Conservation (phyloP, 2,329 filamentous ascomycete genomes). For the Aspergillus sp. region DNA sequence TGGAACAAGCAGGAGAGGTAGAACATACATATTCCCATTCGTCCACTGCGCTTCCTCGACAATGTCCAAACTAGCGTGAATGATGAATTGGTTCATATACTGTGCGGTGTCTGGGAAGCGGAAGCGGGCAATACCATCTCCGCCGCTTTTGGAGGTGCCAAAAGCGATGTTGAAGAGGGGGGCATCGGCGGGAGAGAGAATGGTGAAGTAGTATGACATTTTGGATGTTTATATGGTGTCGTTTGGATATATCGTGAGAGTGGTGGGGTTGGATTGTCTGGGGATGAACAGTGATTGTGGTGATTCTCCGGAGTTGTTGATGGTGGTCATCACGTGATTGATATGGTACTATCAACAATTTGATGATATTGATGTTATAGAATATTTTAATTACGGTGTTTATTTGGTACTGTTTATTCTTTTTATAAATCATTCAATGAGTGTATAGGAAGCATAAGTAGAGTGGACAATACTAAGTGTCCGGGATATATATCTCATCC, state of each 20-base stretch:
- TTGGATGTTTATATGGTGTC: constrained; percentile 16
- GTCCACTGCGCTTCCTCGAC: constrained; percentile 97
- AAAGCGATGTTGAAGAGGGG: constrained; percentile 97
- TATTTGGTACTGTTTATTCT: no score
- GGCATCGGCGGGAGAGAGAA: constrained; percentile 91
- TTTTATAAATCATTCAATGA: no score
- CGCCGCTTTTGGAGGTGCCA: constrained; percentile 91
- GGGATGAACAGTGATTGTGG: constrained; percentile 5
- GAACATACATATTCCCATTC: constrained; percentile 68
- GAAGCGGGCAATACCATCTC: constrained; percentile 86
- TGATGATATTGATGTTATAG: no score
- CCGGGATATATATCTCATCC: no score
- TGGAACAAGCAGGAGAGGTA: background rate
- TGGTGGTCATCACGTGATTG: constrained; percentile 9
- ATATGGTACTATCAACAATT: constrained; percentile 5
- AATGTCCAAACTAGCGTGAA: constrained; percentile 89
- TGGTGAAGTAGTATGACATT: constrained; percentile 99
- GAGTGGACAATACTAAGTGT: no score
- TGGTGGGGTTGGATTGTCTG: background rate
- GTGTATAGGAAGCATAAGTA: no score
- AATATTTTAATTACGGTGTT: no score
- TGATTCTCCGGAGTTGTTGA: no score
- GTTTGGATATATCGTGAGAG: constrained; percentile 2
- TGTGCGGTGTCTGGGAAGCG: constrained; percentile 83
- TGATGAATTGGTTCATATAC: constrained; percentile 95